These are phyloP conservation scores for Nothomitra cinnamomea DNA, from an alignment of 2,329 filamentous ascomycete genomes.

Conservation along the genomic window DNA sequence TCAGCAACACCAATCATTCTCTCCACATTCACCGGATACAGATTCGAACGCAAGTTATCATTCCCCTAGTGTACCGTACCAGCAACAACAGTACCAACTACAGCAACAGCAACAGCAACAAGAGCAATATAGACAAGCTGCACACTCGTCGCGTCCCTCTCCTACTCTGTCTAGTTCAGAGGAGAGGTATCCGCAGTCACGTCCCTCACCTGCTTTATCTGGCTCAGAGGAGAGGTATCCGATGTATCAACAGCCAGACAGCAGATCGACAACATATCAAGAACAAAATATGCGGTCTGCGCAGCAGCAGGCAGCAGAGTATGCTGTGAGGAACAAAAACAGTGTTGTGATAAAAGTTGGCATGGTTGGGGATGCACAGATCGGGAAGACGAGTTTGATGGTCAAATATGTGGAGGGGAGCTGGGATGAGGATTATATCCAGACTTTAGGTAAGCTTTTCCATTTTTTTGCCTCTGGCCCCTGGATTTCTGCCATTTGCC, in stretches of 20 bases:
- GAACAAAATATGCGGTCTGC: conserved; percentile 30
- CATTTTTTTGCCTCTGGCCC: background rate
- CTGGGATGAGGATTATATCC: conserved; percentile 99
- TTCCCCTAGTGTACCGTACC: background rate
- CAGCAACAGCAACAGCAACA: background rate
- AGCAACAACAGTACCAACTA: background rate
- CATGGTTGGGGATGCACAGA: conserved; percentile 98
- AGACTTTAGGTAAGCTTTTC: conserved; percentile 57
- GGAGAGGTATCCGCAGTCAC: conserved; percentile 5
- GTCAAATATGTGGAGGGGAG: conserved; percentile 99
- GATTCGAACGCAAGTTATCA: conserved; percentile 18
- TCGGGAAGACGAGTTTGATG: conserved; percentile 98
- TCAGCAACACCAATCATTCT: conserved; percentile 17
- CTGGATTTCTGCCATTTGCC: too few species aligned
- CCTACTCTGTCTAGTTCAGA: too few species aligned
- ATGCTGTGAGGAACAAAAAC: conserved; percentile 24
- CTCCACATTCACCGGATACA: conserved; percentile 29
- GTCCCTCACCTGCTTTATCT: conserved; percentile 34
- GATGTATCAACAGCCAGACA: conserved; percentile 26
- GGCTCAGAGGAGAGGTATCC: conserved; percentile 15
- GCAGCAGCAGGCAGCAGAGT: conserved; percentile 19
- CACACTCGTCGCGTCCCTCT: background rate
- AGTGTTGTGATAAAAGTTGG: conserved; percentile 97
- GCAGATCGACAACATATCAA: conserved; percentile 24
- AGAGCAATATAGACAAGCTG: conserved; percentile 6